phyloP scores from a whole-genome alignment of 108 stramenopile genomes.

The Skeletonema costatum region DNA sequence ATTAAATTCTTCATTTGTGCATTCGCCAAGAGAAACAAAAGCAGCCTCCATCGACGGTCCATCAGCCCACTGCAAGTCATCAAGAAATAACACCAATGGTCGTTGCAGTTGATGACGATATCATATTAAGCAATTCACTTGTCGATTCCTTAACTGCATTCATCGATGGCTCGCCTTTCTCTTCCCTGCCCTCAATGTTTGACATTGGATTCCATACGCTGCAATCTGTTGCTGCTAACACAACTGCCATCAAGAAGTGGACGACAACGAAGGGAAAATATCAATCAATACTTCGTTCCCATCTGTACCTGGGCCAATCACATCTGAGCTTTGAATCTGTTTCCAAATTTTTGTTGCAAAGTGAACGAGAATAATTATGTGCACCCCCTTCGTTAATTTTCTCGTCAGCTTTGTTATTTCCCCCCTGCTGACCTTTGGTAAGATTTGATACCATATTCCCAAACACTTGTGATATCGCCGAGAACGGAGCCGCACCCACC shows the following conservation, averaged over 20 bases:
- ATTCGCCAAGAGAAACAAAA: neutral
- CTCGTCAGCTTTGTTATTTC: too few species aligned
- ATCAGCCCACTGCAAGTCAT: slow-evolving; percentile 33
- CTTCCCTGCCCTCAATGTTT: neutral
- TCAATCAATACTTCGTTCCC: neutral
- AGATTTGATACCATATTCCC: neutral
- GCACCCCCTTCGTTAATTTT: too few species aligned
- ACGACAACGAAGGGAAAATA: neutral
- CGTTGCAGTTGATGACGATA: neutral
- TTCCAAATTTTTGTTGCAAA: neutral
- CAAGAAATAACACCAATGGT: slow-evolving; percentile 17
- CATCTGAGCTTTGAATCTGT: neutral
- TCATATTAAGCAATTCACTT: neutral
- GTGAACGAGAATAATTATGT: neutral
- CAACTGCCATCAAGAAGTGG: slow-evolving; percentile 1
- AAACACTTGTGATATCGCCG: neutral
- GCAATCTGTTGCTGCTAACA: neutral
- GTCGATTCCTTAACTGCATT: neutral
- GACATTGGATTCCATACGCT: neutral
- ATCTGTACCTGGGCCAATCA: neutral
- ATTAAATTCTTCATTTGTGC: slow-evolving; percentile 7
- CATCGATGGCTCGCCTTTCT: neutral
- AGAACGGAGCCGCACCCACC: slow-evolving; percentile 2
- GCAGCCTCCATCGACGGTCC: slow-evolving; percentile 8
- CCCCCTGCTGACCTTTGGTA: neutral